Evolutionary conservation across 176 grass and related monocot species (phyloP), one percentile per base, ranked within the genome.

Genomic region (Phoenix dactylifera): DNA sequence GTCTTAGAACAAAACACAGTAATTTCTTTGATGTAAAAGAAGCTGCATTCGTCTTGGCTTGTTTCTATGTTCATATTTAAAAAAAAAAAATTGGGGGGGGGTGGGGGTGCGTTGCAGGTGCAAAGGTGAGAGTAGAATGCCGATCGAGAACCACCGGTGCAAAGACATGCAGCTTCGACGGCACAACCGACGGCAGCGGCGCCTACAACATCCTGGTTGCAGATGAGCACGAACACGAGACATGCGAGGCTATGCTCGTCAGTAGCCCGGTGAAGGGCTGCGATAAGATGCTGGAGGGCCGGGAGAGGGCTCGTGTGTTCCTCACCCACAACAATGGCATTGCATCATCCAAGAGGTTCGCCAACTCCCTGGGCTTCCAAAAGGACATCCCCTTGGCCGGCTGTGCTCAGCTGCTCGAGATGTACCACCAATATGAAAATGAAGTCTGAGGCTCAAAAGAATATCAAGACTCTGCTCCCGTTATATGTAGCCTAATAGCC

Each of bases 281-380:
- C 71, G 69, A 79, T 23, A 74, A 74, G 67, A 0, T 51, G 4
- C 64, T 97, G 55, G 76, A 63, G 24, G 87, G 92, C 16, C 86
- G 92, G 20, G 92, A 90, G 66, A 86, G 65, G n/a, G 84, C 87
- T 16, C 92, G 72, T 0, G 92, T 91, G 50, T 97, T 85, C 92
- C 82, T 97, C 59, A 91, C 76, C 28, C 80, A 59, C 81, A 97
- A 97, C 66, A 97, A 85, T 1, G 92, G 92, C 5, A 74, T 97
- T 39, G 50, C 54, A 14, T 91, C 87, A 18, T 59, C 85, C 67
- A 62, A 84, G 9, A 83, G 84, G 56, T 53, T 74, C 32, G 93
- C 84, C 0, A 97, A 91, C 28, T 71, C 93, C 14, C 65, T 97
- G 54, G 93, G 92, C 1, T 85, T 97, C 52, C 57, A 77, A 64